Evolutionary conservation across 352 stramenopile genomes (phyloP).

Genomic region (Pythium folliculosum): DNA sequence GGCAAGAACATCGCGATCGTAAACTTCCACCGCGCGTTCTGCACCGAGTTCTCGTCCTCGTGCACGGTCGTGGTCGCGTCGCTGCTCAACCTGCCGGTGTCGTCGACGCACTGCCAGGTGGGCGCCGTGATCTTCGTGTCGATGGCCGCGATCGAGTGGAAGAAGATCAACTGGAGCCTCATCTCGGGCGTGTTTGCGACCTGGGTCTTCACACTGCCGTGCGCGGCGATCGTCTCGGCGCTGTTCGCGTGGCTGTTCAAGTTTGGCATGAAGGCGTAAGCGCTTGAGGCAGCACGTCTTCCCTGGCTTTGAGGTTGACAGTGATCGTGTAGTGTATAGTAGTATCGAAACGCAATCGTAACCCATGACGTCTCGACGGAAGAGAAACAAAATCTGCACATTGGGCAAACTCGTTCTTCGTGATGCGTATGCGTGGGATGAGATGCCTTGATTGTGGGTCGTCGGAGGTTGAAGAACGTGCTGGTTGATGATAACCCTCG

Average conservation of each 20-base stretch:
- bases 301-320: too few species aligned
- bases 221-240: conserved; percentile 19
- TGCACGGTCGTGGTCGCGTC: conserved; percentile 60
- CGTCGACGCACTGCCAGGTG: conserved; percentile 68
- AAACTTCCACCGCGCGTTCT: conserved; percentile 67
- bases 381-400: too few species aligned
- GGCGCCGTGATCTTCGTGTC: conserved; percentile 54
- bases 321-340: too few species aligned
- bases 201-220: conserved; percentile 39
- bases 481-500: too few species aligned
- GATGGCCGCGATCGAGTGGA: conserved; percentile 29
- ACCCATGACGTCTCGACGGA: too few species aligned
- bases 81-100: conserved; percentile 47
- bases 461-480: too few species aligned
- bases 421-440: too few species aligned
- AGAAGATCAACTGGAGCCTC: conserved; percentile 35
- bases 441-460: too few species aligned
- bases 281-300: too few species aligned
- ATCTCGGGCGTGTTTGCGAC: conserved; percentile 26
- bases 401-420: too few species aligned
- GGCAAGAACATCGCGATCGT: conserved; percentile 51
- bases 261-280: conserved; percentile 13
- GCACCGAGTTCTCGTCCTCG: conserved; percentile 67
- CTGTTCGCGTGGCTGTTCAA: conserved; percentile 23
- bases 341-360: too few species aligned